Base-by-base conservation (phyloP, 768 basidiomycete genomes). In the Clitopilus hobsonii region DNA sequence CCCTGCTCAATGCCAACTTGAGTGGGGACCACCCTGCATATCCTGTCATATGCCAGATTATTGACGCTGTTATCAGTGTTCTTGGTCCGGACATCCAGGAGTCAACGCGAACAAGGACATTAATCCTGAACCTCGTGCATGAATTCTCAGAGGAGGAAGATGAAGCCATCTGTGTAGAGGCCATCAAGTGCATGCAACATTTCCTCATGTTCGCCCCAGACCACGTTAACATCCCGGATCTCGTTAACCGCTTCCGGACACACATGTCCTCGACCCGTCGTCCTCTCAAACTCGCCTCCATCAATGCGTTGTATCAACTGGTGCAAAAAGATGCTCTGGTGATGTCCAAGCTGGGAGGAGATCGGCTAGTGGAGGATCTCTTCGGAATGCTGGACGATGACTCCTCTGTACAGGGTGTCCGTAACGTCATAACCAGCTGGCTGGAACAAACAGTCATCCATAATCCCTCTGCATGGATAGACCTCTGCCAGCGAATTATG, bases 401-500 rank as follows among this genome's bases (percentile, higher is more conserved):
- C 65, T 88, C 94, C 0, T 90, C 88, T 2, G 89, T 98, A 14
- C 89, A 96, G 59, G 97, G 97, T 3, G 94, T 98, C 22, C 79
- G 91, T 26, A 89, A 92, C 58, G 94, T 98, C 55, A 98, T 98
- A 61, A 76, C 83, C 11, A 92, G 89, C 59, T 99, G 97, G 97
- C 76, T 98, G 6, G 84, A 89, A 58, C 97, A 99, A 68, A 98
- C 97, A 0, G 95, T 93, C 1, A 79, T 91, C 18, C 83, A 91
- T 54, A 91, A 94, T 58, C 96, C 97, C 0, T 94, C 90, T 0
- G 97, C 95, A 0, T 99, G 97, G 97, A 97, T 99, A 54, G 94
- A 95, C 65, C 78, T 98, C 1, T 98, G 96, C 63, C 96, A 98
- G 68, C 78, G 94, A 23, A 98, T 99, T 65, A 98, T 99, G 94